These are phyloP conservation scores for Saprolegnia diclina DNA, from an alignment of 352 stramenopile genomes.

Conservation along the genomic window DNA sequence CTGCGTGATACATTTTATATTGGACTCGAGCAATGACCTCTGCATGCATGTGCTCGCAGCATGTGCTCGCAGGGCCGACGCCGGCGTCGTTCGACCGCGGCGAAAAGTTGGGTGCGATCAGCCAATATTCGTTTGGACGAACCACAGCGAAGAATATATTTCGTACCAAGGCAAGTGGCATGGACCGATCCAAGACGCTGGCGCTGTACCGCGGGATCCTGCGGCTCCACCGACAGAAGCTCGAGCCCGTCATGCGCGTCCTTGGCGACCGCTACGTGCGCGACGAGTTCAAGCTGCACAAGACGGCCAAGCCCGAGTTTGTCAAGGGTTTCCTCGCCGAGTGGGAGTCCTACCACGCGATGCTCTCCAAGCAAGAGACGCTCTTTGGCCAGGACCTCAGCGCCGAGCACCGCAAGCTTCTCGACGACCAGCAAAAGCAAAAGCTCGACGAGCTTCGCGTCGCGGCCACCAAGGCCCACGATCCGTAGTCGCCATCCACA, in stretches of 20 bases:
- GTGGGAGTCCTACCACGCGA: constrained; percentile 64
- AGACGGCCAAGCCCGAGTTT: constrained; percentile 66
- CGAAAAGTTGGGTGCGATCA: constrained; percentile 6
- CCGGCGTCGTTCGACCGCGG: no score
- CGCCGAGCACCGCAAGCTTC: constrained; percentile 43
- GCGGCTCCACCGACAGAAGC: constrained; percentile 62
- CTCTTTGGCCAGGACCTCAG: constrained; percentile 71
- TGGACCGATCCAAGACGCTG: constrained; percentile 42
- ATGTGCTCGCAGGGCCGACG: no score
- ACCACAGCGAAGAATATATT: neutral
- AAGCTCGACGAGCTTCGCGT: constrained; percentile 67
- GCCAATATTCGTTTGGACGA: neutral
- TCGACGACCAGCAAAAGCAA: constrained; percentile 60
- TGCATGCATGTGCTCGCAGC: no score
- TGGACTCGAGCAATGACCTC: no score
- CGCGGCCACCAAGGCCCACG: constrained; percentile 55
- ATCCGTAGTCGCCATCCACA: neutral
- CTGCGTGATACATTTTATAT: no score
- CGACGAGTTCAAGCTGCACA: constrained; percentile 82
- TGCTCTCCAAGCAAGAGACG: constrained; percentile 52
- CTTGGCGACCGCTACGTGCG: constrained; percentile 79
- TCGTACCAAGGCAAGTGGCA: no score
- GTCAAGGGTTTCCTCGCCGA: constrained; percentile 68
- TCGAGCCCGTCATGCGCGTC: constrained; percentile 75
- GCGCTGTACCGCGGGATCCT: constrained; percentile 74